Percentiles rank a stretch among this genome's conserved stretches.
Conservation (phyloP, 1,139 yeast genomes). For the Meyerozyma guilliermondii region DNA sequence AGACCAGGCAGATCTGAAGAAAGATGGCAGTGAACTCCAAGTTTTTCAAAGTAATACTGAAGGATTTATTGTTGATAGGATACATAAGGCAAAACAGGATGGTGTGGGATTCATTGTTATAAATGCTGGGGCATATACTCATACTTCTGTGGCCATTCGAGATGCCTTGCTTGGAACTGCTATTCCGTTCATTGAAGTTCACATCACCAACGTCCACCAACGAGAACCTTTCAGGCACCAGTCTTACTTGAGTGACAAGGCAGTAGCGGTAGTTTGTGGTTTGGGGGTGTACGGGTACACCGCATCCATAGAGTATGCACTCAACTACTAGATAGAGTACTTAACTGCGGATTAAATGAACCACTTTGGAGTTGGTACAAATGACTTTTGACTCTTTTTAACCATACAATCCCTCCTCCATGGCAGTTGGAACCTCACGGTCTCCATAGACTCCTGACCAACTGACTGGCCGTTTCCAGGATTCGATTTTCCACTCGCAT, state of each 20-base stretch:
- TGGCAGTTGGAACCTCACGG: conserved; percentile 55
- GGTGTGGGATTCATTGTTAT: conserved; percentile 39
- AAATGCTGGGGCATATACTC: conserved; percentile 50
- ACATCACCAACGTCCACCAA: conserved; percentile 46
- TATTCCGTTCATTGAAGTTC: conserved; percentile 45
- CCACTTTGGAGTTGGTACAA: no score
- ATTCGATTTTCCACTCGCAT: conserved; percentile 11
- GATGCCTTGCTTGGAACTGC: conserved; percentile 45
- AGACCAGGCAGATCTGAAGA: conserved; percentile 27
- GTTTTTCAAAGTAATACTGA: conserved; percentile 41
- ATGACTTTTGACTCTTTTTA: no score
- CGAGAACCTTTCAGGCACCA: conserved; percentile 49
- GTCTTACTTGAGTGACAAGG: conserved; percentile 43
- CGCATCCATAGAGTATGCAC: conserved; percentile 43
- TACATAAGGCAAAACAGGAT: conserved; percentile 39
- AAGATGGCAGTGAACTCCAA: conserved; percentile 26
- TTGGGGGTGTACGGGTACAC: conserved; percentile 47
- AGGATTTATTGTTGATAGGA: conserved; percentile 43
- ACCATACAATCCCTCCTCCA: conserved; percentile 76
- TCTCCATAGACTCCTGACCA: conserved; percentile 88
- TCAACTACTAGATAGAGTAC: conserved; percentile 23
- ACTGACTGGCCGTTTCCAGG: conserved; percentile 60
- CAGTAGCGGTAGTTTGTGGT: conserved; percentile 44
- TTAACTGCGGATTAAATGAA: no score
- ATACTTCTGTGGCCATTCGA: conserved; percentile 45